Conservation (phyloP, 352 stramenopile genomes). For the Globisporangium camurandrum region DNA sequence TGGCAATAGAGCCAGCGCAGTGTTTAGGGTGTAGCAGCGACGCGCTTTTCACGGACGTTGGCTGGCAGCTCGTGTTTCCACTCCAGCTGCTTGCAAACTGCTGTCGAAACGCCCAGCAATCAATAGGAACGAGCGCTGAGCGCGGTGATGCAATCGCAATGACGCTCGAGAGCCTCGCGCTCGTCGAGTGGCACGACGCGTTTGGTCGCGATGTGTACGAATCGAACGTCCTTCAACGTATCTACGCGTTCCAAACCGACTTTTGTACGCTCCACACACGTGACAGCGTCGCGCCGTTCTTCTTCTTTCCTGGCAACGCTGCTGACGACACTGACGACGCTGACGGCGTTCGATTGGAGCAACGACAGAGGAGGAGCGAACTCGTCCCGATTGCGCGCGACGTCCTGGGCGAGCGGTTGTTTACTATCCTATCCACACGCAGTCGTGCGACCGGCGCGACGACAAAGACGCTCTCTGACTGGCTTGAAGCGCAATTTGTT, state of each 20-base stretch:
- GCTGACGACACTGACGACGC: neutral
- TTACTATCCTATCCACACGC: slow-evolving; percentile 2
- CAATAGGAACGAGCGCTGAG: neutral
- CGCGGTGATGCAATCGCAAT: slow-evolving; percentile 3
- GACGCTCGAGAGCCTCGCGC: slow-evolving; percentile 14
- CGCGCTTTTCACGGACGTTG: slow-evolving; percentile 18
- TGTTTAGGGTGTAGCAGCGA: slow-evolving; percentile 22
- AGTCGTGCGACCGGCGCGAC: neutral
- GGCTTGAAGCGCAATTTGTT: slow-evolving; percentile 20
- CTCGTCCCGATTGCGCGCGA: slow-evolving; percentile 3
- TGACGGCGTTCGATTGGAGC: no score
- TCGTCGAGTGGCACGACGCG: slow-evolving; percentile 31
- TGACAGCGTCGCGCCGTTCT: slow-evolving; percentile 13
- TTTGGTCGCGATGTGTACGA: slow-evolving; percentile 34
- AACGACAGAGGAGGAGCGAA: no score
- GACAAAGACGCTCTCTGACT: slow-evolving; percentile 23
- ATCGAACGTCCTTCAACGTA: slow-evolving; percentile 25
- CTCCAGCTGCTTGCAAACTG: slow-evolving; percentile 23
- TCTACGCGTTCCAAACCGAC: slow-evolving; percentile 33
- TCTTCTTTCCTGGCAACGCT: slow-evolving; percentile 19
- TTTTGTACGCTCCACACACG: slow-evolving; percentile 21
- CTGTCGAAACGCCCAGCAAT: slow-evolving; percentile 9
- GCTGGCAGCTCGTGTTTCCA: slow-evolving; percentile 29
- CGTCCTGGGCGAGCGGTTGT: slow-evolving; percentile 4
- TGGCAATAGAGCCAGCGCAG: slow-evolving; percentile 14